phyloP scores from a whole-genome alignment of 2,329 filamentous ascomycete genomes.

The Fusarium siculi region DNA sequence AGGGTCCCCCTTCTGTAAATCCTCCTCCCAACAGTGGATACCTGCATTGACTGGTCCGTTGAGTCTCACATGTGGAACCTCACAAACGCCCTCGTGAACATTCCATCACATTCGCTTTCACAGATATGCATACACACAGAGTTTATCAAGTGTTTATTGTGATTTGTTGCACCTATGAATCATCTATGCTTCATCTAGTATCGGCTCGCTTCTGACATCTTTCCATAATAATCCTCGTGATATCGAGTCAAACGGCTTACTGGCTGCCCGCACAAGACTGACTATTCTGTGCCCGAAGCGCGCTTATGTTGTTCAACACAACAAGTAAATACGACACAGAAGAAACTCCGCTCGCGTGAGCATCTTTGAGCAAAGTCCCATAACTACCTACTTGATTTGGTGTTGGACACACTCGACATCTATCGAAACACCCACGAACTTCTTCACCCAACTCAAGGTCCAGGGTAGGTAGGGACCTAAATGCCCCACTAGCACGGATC shows the following conservation, averaged over 20 bases:
- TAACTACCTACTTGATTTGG: neutral
- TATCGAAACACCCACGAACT: neutral
- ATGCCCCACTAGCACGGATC: neutral
- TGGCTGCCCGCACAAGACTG: neutral
- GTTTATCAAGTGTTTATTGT: neutral
- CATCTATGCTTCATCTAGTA: neutral
- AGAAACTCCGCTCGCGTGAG: conserved; percentile 17
- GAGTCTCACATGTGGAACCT: conserved; percentile 14
- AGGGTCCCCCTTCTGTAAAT: conserved; percentile 31
- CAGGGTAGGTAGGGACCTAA: neutral
- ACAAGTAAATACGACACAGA: neutral
- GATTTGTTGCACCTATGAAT: neutral
- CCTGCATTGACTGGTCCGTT: neutral
- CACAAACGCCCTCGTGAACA: conserved; percentile 17
- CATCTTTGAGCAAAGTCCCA: neutral
- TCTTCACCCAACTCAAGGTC: neutral
- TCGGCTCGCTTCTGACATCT: neutral
- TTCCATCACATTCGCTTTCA: conserved; percentile 10
- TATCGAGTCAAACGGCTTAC: neutral
- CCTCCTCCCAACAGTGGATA: neutral
- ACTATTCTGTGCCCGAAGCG: neutral
- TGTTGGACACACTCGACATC: neutral
- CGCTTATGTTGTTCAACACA: neutral
- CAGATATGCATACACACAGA: neutral
- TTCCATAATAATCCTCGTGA: conserved; percentile 12